These are phyloP conservation scores for Euphrasia arctica DNA, from an alignment of 305 asterid species.

Conservation along the genomic window DNA sequence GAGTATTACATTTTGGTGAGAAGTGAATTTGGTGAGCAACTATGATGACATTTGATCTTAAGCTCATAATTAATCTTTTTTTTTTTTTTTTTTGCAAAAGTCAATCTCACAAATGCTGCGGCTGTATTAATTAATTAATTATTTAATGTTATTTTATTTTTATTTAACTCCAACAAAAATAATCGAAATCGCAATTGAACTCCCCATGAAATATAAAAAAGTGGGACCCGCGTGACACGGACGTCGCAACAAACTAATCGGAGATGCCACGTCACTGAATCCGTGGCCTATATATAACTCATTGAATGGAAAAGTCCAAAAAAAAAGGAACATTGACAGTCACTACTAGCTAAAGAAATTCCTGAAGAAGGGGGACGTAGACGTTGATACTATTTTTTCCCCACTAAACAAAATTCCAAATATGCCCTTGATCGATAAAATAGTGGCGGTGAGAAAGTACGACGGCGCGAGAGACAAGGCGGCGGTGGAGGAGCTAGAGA, in stretches of 20 bases:
- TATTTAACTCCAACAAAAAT: neutral
- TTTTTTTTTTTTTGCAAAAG: neutral
- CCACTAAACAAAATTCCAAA: conserved; percentile 13
- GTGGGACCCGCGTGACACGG: conserved; percentile 13
- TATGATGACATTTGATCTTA: too few relatives aligned
- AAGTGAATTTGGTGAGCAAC: too few relatives aligned
- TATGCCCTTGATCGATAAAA: conserved; percentile 42
- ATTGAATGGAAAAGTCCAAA: conserved; percentile 36
- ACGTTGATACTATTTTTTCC: conserved; percentile 1
- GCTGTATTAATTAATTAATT: too few relatives aligned
- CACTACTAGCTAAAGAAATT: conserved; percentile 18
- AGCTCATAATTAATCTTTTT: neutral
- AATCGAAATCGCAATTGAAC: neutral
- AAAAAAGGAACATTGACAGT: conserved; percentile 18
- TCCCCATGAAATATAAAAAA: neutral
- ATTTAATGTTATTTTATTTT: too few relatives aligned
- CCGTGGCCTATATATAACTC: conserved; percentile 39
- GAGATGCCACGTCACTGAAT: conserved; percentile 43
- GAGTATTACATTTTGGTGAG: too few relatives aligned
- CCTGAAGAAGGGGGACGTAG: neutral
- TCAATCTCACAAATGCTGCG: neutral
- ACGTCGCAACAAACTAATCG: conserved; percentile 15
- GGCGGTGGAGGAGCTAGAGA: conserved; percentile 79
- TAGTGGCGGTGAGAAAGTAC: conserved; percentile 60
- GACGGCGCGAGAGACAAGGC: conserved; percentile 50